Percentiles rank a stretch among this genome's conserved stretches.
Evolutionary conservation across 2,329 filamentous ascomycete species (phyloP).

Genomic region (Penicillium fuscoglaucum): DNA sequence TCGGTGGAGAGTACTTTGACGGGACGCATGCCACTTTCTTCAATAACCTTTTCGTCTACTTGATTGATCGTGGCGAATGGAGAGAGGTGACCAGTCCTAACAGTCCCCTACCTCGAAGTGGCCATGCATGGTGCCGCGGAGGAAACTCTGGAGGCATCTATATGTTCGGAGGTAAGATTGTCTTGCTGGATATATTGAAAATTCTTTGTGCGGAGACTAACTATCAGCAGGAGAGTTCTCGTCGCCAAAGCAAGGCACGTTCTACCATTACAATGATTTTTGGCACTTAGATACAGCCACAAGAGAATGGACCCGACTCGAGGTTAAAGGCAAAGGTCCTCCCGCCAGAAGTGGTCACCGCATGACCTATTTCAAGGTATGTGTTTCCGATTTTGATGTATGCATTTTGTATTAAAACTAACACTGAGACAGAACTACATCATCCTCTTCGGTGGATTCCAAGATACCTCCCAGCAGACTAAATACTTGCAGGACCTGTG

Average conservation of each 20-base stretch:
- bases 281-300: conserved; percentile 84
- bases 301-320: conserved; percentile 88
- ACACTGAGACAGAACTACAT: conserved; percentile 68
- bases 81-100: conserved; percentile 87
- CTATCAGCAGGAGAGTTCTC: conserved; percentile 72
- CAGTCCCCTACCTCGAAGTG: conserved; percentile 82
- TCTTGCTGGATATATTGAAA: not conserved
- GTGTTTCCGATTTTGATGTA: not conserved
- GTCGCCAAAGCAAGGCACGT: conserved; percentile 94
- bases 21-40: conserved; percentile 75
- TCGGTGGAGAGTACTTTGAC: conserved; percentile 95
- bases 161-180: conserved; percentile 69
- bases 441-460: conserved; percentile 92
- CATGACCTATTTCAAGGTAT: conserved; percentile 87
- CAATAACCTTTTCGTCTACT: conserved; percentile 66
- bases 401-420: not conserved
- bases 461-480: conserved; percentile 92
- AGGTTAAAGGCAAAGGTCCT: conserved; percentile 70
- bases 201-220: conserved; percentile 4
- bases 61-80: conserved; percentile 87
- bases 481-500: conserved; percentile 92
- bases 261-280: conserved; percentile 99
- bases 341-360: conserved; percentile 87
- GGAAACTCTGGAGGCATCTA: conserved; percentile 84
- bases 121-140: conserved; percentile 91